These are phyloP conservation scores for Colletotrichum musae DNA, from an alignment of 2,329 filamentous ascomycete genomes.

Conservation along the genomic window DNA sequence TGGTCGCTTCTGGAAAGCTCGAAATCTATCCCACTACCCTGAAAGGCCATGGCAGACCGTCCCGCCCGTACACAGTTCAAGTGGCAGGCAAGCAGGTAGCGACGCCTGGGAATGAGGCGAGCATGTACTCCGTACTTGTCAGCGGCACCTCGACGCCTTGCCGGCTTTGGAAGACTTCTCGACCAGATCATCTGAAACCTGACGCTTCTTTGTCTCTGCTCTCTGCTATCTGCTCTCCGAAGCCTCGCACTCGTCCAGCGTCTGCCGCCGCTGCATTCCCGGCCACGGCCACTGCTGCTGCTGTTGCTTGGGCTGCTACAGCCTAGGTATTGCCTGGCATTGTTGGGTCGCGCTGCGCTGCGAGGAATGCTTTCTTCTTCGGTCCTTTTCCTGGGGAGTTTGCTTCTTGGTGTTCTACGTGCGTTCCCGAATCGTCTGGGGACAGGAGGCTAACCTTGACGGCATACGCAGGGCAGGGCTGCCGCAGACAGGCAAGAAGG, in stretches of 20 bases:
- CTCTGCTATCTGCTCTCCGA: not conserved
- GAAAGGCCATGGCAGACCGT: not conserved
- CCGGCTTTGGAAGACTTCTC: conserved; percentile 32
- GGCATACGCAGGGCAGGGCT: conserved; percentile 4
- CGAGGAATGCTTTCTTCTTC: not conserved
- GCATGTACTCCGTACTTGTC: conserved; percentile 8
- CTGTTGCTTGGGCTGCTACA: not conserved
- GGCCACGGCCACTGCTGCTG: not conserved
- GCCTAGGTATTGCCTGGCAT: not conserved
- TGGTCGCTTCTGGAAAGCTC: conserved; percentile 19
- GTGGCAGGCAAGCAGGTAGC: too few relatives aligned
- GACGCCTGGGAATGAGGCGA: too few relatives aligned
- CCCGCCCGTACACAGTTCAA: too few relatives aligned
- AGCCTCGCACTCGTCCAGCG: not conserved
- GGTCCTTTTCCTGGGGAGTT: not conserved
- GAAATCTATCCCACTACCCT: conserved; percentile 13
- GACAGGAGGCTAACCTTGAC: conserved; percentile 8
- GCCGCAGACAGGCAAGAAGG: conserved; percentile 1
- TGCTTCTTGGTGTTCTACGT: conserved; percentile 1
- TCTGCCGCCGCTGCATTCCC: not conserved
- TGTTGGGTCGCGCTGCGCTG: too few relatives aligned
- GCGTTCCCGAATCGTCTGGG: conserved; percentile 9
- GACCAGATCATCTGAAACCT: conserved; percentile 31
- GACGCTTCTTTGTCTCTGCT: conserved; percentile 29
- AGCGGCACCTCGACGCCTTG: conserved; percentile 14